Evolutionary conservation across 1,139 yeast species (phyloP).

Genomic region (Sugiyamaella novakii): DNA sequence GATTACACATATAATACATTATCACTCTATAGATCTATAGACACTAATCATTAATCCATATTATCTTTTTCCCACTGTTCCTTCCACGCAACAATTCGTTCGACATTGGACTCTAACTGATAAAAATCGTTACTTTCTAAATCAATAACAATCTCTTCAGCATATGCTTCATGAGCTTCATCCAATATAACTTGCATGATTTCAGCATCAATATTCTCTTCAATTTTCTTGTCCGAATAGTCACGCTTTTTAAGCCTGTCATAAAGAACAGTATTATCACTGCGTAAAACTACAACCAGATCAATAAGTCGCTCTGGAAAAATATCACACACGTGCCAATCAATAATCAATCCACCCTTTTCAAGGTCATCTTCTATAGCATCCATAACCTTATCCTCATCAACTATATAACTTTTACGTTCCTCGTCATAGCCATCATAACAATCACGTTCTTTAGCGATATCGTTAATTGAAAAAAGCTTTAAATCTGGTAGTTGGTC

Average conservation of each 20-base stretch:
- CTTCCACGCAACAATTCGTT: constrained; percentile 72
- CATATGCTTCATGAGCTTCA: constrained; percentile 85
- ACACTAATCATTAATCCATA: constrained; percentile 9
- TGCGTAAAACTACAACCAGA: constrained; percentile 82
- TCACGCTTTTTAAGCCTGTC: constrained; percentile 71
- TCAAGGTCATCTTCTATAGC: constrained; percentile 75
- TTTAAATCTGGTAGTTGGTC: constrained; percentile 53
- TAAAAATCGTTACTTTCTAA: constrained; percentile 70
- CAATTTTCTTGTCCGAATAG: constrained; percentile 76
- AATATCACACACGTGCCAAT: constrained; percentile 97
- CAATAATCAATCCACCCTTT: constrained; percentile 83
- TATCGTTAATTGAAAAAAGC: constrained; percentile 73
- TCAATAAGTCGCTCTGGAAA: constrained; percentile 94
- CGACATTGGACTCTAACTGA: constrained; percentile 78
- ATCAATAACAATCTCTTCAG: constrained; percentile 78
- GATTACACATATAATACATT: not conserved
- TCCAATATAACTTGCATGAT: constrained; percentile 90
- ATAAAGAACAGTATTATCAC: constrained; percentile 69
- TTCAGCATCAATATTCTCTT: constrained; percentile 93
- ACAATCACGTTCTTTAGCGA: constrained; percentile 76
- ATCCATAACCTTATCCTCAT: constrained; percentile 80
- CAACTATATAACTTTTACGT: constrained; percentile 84
- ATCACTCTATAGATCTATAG: not conserved
- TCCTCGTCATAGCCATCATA: constrained; percentile 84
- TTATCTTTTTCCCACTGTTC: constrained; percentile 59